Evolutionary conservation across 1,284 basidiomycete species (phyloP), one percentile per base, ranked within the genome.

Genomic region (Austroboletus niveus): DNA sequence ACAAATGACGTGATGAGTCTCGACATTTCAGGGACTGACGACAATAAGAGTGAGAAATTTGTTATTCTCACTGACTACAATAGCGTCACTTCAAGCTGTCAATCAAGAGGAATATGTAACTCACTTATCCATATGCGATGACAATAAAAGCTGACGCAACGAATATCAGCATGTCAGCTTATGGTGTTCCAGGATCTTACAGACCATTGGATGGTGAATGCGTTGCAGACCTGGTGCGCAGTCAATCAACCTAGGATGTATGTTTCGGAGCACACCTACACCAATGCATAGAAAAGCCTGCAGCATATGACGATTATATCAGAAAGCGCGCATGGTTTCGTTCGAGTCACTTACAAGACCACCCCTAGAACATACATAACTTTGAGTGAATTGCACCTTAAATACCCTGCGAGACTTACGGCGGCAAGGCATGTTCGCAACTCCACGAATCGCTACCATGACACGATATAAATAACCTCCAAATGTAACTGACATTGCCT

Each of bases 61-160:
- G 8, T 59, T 60, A 2, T 42, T 56, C 17, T 42, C 45, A 22
- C 59, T 59, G 9, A 59, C 56, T 60, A 30, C n/a, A 12, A 5
- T 10, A 20, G 17, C 14, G 29, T 48, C 4, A 45, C 0, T 29
- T 7, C 11, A 10, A 7, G 48, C 6, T 24, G 22, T 17, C 17
- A 17, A 17, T 17, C 17, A 17, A 17, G 17, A 17, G 17, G n/a
- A 44, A 10, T 40, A 7, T 8, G 39, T 17, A 5, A 44, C 57
- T 38, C 42, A 59, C 58, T 59, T 10, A 38, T 52, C 58, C 58
- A 59, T 51, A 61, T 41, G 5, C 56, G 57, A 45, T 14, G 17
- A 35, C 59, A 52, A 22, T 59, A 61, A 35, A 59, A 59, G 41
- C 57, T 60, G 40, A 46, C 1, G 8, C n/a, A 22, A 27, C 1